Evolutionary conservation across 2,329 filamentous ascomycete genomes (phyloP).

Genomic region (Didymella pinodella): DNA sequence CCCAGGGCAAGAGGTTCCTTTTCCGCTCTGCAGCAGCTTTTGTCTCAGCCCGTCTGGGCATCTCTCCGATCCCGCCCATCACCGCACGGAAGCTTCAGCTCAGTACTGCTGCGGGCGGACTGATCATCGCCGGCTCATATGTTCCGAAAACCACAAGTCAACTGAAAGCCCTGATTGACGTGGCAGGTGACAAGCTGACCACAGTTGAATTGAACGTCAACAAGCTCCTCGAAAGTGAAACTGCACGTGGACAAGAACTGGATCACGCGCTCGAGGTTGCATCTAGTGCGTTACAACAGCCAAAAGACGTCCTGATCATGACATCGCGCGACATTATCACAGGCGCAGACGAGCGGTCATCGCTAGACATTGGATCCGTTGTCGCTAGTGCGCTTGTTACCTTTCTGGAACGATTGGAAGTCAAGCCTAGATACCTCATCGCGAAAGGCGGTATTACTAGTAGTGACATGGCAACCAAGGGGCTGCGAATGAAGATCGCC

Average conservation of each 20-base stretch:
- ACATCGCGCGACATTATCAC: conserved; percentile 63
- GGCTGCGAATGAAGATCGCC: conserved; percentile 62
- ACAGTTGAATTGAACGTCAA: conserved; percentile 60
- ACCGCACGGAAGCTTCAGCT: conserved; percentile 55
- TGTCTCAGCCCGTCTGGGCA: conserved; percentile 61
- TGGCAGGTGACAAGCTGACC: conserved; percentile 53
- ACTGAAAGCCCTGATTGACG: conserved; percentile 54
- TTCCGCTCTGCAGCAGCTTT: conserved; percentile 59
- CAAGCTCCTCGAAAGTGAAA: conserved; percentile 55
- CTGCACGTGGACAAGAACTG: conserved; percentile 48
- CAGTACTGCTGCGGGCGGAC: conserved; percentile 55
- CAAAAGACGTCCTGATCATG: conserved; percentile 66
- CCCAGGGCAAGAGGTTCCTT: conserved; percentile 54
- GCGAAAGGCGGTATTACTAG: conserved; percentile 68
- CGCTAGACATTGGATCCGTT: conserved; percentile 62
- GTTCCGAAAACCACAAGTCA: conserved; percentile 68
- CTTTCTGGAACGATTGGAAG: conserved; percentile 58
- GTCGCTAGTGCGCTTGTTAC: conserved; percentile 62
- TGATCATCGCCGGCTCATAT: conserved; percentile 66
- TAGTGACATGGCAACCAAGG: conserved; percentile 66
- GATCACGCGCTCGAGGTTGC: conserved; percentile 44
- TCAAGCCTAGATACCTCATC: conserved; percentile 64
- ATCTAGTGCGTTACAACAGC: conserved; percentile 49
- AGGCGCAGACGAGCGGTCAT: conserved; percentile 59
- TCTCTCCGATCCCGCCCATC: conserved; percentile 61